These are phyloP conservation scores for Backusella tuberculispora DNA, from an alignment of 192 early-diverging fungal genomes.

Conservation along the genomic window DNA sequence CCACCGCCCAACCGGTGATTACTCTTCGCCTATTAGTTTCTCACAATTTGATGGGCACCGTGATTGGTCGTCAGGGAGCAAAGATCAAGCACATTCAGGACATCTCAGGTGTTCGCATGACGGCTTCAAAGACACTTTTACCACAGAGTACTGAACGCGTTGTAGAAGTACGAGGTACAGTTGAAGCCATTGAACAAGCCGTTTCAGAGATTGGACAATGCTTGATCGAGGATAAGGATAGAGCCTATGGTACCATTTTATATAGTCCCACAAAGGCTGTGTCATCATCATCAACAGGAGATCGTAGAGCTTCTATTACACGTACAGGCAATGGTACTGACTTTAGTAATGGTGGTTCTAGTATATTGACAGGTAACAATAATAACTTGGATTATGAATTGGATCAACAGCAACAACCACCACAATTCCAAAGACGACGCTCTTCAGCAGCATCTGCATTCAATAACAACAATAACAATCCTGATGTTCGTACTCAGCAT, in stretches of 20 bases:
- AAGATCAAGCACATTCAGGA: conserved; percentile 98
- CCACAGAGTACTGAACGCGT: conserved; percentile 92
- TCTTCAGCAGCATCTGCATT: conserved; percentile 34
- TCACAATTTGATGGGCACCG: conserved; percentile 83
- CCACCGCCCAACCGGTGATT: conserved; percentile 48
- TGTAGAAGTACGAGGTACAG: conserved; percentile 82
- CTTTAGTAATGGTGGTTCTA: conserved; percentile 32
- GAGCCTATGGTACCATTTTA: conserved; percentile 77
- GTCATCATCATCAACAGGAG: background rate
- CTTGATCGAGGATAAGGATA: conserved; percentile 82
- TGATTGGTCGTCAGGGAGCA: conserved; percentile 90
- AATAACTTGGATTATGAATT: background rate
- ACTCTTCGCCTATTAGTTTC: conserved; percentile 88
- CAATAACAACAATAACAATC: conserved; percentile 35
- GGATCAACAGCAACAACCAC: conserved; percentile 1
- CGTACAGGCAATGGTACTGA: conserved; percentile 64
- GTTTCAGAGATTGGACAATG: conserved; percentile 84
- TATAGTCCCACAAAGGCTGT: conserved; percentile 72
- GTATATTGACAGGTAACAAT: background rate
- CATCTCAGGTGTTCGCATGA: conserved; percentile 77
- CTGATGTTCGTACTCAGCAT: conserved; percentile 76
- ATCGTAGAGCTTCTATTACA: conserved; percentile 42
- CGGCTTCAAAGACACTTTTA: conserved; percentile 88
- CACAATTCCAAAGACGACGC: conserved; percentile 28
- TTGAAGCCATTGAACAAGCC: conserved; percentile 84